A percentile compares a stretch with the other conserved stretches of the same genome.
phyloP scores from a whole-genome alignment of 2,329 filamentous ascomycete species.

The Xylariaceae sp. region DNA sequence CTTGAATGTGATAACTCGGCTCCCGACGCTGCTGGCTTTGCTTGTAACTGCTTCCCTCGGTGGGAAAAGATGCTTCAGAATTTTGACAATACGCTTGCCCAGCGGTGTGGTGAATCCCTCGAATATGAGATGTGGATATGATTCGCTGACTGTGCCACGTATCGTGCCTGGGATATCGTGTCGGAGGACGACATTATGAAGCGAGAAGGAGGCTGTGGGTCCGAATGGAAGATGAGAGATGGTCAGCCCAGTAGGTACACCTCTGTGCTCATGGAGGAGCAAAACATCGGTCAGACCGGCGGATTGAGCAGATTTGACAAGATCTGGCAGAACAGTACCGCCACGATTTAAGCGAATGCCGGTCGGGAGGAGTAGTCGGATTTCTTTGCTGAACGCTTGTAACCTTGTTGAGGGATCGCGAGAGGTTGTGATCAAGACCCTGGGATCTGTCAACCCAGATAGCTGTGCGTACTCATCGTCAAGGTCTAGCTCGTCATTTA shows the following conservation, averaged over 20 bases:
- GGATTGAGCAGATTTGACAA: slow-evolving; percentile 76
- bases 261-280: slow-evolving; percentile 67
- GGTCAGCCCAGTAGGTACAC: slow-evolving; percentile 83
- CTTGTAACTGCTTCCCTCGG: slow-evolving; percentile 72
- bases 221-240: slow-evolving; percentile 76
- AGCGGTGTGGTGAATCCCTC: slow-evolving; percentile 84
- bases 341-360: slow-evolving; percentile 86
- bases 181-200: slow-evolving; percentile 86
- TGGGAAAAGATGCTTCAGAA: slow-evolving; percentile 91
- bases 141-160: slow-evolving; percentile 79
- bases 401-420: slow-evolving; percentile 81
- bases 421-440: slow-evolving; percentile 86
- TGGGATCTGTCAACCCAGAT: slow-evolving; percentile 85
- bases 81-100: slow-evolving; percentile 79
- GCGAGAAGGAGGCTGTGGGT: slow-evolving; percentile 77
- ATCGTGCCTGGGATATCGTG: slow-evolving; percentile 83
- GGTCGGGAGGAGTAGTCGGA: slow-evolving; percentile 75
- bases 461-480: slow-evolving; percentile 89
- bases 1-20: slow-evolving; percentile 86
- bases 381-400: slow-evolving; percentile 76
- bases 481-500: slow-evolving; percentile 67
- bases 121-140: slow-evolving; percentile 92
- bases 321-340: slow-evolving; percentile 80
- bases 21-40: slow-evolving; percentile 76
- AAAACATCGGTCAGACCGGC: slow-evolving; percentile 81